Evolutionary conservation across 164 flowering plant species (phyloP).

Genomic region (Protea cynaroides): DNA sequence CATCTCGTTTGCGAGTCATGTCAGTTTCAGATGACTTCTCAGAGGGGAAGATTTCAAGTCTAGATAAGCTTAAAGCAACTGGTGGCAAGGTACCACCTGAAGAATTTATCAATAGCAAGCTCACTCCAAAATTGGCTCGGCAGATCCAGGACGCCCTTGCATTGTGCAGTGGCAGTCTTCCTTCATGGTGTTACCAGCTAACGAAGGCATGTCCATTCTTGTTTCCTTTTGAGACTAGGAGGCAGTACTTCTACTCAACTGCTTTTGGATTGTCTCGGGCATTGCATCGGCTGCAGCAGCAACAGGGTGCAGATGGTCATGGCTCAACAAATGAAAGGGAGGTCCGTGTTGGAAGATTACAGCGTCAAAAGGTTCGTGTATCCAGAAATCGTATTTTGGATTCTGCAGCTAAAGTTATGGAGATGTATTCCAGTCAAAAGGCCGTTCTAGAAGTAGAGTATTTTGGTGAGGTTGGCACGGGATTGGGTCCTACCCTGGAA

Average conservation of each 20-base stretch:
- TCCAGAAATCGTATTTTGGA: conserved; percentile 88
- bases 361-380: conserved; percentile 96
- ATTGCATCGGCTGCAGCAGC: conserved; percentile 84
- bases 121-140: conserved; percentile 92
- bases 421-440: conserved; percentile 95
- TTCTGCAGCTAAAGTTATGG: conserved; percentile 98
- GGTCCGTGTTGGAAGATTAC: conserved; percentile 80
- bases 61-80: conserved; percentile 43
- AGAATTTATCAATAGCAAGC: conserved; percentile 81
- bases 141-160: conserved; percentile 99
- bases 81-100: conserved; percentile 61
- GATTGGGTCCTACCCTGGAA: conserved; percentile 95
- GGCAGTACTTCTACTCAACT: conserved; percentile 94
- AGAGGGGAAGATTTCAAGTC: conserved; percentile 49
- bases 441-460: conserved; percentile 98
- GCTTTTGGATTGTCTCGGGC: conserved; percentile 98
- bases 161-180: conserved; percentile 90
- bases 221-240: conserved; percentile 92
- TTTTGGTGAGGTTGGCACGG: conserved; percentile 99
- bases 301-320: conserved; percentile 84
- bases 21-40: conserved; percentile 54
- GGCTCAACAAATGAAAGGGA: conserved; percentile 80
- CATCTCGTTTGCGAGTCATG: conserved; percentile 70
- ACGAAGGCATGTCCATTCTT: conserved; percentile 94
- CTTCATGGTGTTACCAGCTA: conserved; percentile 98